Percentiles rank a stretch among this genome's conserved stretches.
Evolutionary conservation across 2,329 filamentous ascomycete genomes (phyloP).

Genomic region (Calonectria fujianensis): DNA sequence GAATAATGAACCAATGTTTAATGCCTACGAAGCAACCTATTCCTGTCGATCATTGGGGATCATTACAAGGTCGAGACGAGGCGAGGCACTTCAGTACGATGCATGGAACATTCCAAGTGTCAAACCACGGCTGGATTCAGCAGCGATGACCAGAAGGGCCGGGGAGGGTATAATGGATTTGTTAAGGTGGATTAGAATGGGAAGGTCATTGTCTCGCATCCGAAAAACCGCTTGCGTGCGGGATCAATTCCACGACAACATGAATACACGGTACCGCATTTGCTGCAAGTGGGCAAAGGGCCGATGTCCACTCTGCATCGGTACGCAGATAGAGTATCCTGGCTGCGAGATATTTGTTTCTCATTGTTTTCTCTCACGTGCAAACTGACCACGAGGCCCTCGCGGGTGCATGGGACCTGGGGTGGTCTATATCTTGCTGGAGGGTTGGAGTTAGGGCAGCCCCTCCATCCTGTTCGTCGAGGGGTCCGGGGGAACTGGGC

Average conservation of each 20-base stretch:
- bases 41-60: conserved; percentile 9
- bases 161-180: conserved; percentile 19
- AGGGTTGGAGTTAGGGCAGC: conserved; percentile 25
- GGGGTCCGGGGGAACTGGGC: not conserved
- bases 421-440: not conserved
- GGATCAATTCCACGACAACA: conserved; percentile 6
- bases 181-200: conserved; percentile 13
- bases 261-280: conserved; percentile 8
- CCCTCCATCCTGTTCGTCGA: conserved; percentile 17
- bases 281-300: conserved; percentile 6
- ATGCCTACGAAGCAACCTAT: too few relatives aligned
- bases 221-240: conserved; percentile 1
- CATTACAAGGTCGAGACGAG: conserved; percentile 2
- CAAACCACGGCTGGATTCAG: conserved; percentile 2
- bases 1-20: not conserved
- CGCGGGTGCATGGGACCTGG: not conserved
- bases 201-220: conserved; percentile 18
- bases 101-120: conserved; percentile 25
- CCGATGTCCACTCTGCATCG: not conserved
- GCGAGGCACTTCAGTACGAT: not conserved
- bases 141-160: not conserved
- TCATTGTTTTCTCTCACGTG: conserved; percentile 1
- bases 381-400: not conserved
- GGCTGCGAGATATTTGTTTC: conserved; percentile 7
- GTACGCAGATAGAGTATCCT: not conserved